phyloP scores from a whole-genome alignment of 1,139 yeast species.

The Kazachstania sp. region DNA sequence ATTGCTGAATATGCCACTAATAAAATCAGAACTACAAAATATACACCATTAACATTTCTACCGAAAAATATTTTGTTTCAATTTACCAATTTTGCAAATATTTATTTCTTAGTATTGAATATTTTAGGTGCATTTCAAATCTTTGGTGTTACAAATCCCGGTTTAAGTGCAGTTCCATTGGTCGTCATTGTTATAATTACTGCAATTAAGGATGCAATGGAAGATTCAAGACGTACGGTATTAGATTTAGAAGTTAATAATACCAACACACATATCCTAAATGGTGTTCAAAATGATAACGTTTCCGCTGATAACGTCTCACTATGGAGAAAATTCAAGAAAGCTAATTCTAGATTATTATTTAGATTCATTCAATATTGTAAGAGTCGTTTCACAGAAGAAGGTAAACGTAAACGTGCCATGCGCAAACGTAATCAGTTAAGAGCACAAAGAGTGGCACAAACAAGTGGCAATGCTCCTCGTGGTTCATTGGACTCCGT shows the following conservation, averaged over 20 bases:
- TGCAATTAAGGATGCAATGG: constrained; percentile 87
- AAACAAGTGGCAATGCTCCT: constrained; percentile 14
- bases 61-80: constrained; percentile 78
- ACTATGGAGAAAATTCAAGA: constrained; percentile 53
- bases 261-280: constrained; percentile 68
- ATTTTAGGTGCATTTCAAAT: constrained; percentile 81
- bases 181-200: constrained; percentile 85
- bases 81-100: constrained; percentile 82
- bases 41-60: constrained; percentile 79
- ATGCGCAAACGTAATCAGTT: constrained; percentile 17
- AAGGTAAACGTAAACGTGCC: constrained; percentile 30
- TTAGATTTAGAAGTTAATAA: constrained; percentile 83
- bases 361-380: constrained; percentile 28
- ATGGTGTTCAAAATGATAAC: constrained; percentile 65
- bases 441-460: constrained; percentile 10
- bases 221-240: constrained; percentile 77
- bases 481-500: constrained; percentile 28
- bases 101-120: constrained; percentile 72
- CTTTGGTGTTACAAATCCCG: constrained; percentile 88
- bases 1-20: constrained; percentile 59
- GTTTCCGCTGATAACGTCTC: constrained; percentile 56
- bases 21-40: constrained; percentile 91
- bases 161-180: constrained; percentile 84
- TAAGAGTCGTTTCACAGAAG: constrained; percentile 33
- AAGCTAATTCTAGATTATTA: constrained; percentile 37